Evolutionary conservation across 306 rosid species (phyloP).

Genomic region (Dalbergia cultrata): DNA sequence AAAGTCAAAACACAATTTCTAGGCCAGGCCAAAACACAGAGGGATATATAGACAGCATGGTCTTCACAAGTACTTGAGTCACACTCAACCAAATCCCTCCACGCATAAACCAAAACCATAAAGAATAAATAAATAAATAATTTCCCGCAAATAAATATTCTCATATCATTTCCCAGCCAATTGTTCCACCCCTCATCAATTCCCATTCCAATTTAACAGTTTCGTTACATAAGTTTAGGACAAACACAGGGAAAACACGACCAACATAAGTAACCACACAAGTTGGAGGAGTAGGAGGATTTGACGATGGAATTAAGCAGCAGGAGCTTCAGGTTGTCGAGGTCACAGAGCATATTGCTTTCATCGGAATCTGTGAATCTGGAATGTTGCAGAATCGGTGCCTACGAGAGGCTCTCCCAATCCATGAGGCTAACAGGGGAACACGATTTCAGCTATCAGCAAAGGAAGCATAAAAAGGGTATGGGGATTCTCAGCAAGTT

Average conservation of each 20-base stretch:
- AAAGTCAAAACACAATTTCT: conserved; percentile 32
- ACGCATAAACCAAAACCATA: too few species aligned
- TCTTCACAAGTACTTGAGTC: conserved; percentile 13
- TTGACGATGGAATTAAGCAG: conserved; percentile 46
- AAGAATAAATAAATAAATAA: neutral
- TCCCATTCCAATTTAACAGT: neutral
- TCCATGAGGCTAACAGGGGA: conserved; percentile 48
- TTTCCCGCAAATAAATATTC: neutral
- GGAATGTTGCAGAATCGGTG: conserved; percentile 44
- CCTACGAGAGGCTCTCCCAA: conserved; percentile 61
- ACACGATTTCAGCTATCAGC: conserved; percentile 10
- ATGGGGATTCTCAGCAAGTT: conserved; percentile 52
- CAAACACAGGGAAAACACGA: neutral
- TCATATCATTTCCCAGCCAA: neutral
- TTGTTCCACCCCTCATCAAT: neutral
- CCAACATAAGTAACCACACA: neutral
- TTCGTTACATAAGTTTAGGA: neutral
- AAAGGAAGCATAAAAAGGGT: conserved; percentile 43
- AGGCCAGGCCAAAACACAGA: neutral
- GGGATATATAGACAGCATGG: neutral
- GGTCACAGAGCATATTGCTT: conserved; percentile 46
- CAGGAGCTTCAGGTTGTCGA: conserved; percentile 46
- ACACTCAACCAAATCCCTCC: conserved; percentile 38
- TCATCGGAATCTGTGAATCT: conserved; percentile 45
- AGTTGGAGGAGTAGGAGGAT: neutral